Percentiles rank a stretch among this genome's conserved stretches.
phyloP scores from a whole-genome alignment of 2,329 filamentous ascomycete species.

The Calonectria pauciramosa region DNA sequence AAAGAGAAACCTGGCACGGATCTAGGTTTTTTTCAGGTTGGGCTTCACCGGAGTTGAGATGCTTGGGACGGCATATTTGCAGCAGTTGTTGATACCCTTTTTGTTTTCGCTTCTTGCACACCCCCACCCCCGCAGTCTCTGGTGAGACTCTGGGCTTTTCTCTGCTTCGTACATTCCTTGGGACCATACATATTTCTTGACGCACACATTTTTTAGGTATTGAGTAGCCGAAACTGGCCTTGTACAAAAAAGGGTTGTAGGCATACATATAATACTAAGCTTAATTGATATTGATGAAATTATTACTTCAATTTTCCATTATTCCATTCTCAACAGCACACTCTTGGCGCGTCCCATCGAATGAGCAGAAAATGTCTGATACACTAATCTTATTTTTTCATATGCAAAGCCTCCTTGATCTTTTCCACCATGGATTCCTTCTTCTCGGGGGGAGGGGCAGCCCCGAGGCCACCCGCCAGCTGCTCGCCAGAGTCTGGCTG shows the following conservation, averaged over 20 bases:
- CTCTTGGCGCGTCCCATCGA: neutral
- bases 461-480: neutral
- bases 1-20: neutral
- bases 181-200: neutral
- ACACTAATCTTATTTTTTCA: constrained; percentile 33
- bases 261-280: constrained; percentile 8
- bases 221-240: neutral
- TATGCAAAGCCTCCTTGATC: constrained; percentile 44
- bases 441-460: neutral
- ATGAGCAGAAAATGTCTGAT: neutral
- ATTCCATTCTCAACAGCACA: neutral
- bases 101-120: constrained; percentile 15
- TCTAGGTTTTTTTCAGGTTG: neutral
- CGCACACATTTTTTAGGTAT: neutral
- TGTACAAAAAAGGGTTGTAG: neutral
- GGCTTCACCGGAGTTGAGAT: constrained; percentile 22
- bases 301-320: neutral
- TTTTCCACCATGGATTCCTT: constrained; percentile 42
- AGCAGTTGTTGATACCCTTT: constrained; percentile 43
- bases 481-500: constrained; percentile 35
- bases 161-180: neutral
- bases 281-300: constrained; percentile 12
- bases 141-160: neutral
- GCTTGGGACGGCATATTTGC: constrained; percentile 22
- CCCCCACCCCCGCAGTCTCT: neutral